Conservation (phyloP, 352 stramenopile species). For the Globisporangium takayamanum region DNA sequence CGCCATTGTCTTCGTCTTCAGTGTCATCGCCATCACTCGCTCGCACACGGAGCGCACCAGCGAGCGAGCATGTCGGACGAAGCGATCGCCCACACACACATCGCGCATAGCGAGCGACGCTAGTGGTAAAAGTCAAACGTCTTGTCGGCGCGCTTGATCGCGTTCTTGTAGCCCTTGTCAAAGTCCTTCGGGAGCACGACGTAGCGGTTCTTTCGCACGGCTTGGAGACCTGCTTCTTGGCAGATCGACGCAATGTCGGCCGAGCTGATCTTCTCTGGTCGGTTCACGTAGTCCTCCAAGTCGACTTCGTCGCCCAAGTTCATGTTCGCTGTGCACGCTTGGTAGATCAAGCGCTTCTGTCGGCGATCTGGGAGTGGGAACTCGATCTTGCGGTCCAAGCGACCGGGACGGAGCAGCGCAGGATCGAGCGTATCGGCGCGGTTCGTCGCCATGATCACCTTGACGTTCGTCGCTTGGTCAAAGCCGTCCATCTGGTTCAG, state of each 20-base stretch:
- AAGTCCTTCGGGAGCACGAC: constrained; percentile 99
- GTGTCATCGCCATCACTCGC: no score
- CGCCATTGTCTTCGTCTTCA: no score
- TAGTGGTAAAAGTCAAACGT: constrained; percentile 99
- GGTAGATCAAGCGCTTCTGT: constrained; percentile 99
- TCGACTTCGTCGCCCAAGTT: constrained; percentile 99
- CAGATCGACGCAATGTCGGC: constrained; percentile 99
- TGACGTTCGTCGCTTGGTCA: constrained; percentile 99
- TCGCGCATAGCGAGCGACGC: background rate
- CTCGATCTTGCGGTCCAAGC: constrained; percentile 99
- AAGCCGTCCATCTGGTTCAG: constrained; percentile 99
- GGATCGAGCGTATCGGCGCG: constrained; percentile 98
- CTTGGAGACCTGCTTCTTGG: constrained; percentile 98
- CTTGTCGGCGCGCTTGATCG: constrained; percentile 98
- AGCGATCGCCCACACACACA: no score
- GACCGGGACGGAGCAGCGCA: constrained; percentile 95
- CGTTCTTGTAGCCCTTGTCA: constrained; percentile 99
- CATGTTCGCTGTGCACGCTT: constrained; percentile 99
- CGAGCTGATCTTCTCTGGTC: constrained; percentile 98
- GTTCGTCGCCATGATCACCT: constrained; percentile 99
- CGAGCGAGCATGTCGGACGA: no score
- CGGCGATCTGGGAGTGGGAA: constrained; percentile 98
- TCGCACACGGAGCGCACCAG: no score
- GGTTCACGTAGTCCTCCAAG: constrained; percentile 99
- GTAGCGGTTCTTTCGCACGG: constrained; percentile 99